A percentile compares a stretch with the other conserved stretches of the same genome.
Evolutionary conservation across 257 asterid genomes (phyloP).

Genomic region (Nicotiana noctiflora): DNA sequence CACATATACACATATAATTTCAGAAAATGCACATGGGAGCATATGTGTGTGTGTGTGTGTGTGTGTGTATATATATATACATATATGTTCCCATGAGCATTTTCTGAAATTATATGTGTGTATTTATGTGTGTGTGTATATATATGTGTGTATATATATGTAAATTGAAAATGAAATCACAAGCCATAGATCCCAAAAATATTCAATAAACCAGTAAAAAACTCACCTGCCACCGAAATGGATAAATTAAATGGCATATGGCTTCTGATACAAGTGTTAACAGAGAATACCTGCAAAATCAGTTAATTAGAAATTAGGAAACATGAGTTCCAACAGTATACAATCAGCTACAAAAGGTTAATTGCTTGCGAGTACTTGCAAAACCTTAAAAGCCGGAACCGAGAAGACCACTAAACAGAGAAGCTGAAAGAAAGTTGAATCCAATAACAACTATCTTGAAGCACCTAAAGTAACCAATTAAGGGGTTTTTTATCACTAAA

Average conservation of each 20-base stretch:
- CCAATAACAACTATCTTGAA: not conserved
- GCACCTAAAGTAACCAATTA: not conserved
- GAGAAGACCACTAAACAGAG: not conserved
- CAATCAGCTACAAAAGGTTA: constrained; percentile 1
- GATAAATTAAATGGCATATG: constrained; percentile 94
- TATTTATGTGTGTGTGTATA: no score
- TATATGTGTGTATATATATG: not conserved
- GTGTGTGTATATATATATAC: no score
- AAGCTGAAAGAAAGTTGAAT: not conserved
- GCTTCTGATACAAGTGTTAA: constrained; percentile 95
- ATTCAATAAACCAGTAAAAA: not conserved
- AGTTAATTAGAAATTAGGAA: not conserved
- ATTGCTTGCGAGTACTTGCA: not conserved
- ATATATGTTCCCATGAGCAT: no score
- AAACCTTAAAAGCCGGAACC: not conserved
- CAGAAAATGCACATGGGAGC: constrained; percentile 3
- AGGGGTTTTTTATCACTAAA: not conserved
- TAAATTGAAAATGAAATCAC: not conserved
- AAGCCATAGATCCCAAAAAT: constrained; percentile 2
- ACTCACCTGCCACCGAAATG: constrained; percentile 97
- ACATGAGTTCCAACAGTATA: not conserved
- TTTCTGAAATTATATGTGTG: no score
- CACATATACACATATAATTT: constrained; percentile 6
- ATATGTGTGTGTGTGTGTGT: no score
- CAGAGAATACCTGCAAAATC: constrained; percentile 75